Evolutionary conservation across 129 eudicot genomes (phyloP), one percentile per base, ranked within the genome.

Genomic region (Flaveria trinervia): DNA sequence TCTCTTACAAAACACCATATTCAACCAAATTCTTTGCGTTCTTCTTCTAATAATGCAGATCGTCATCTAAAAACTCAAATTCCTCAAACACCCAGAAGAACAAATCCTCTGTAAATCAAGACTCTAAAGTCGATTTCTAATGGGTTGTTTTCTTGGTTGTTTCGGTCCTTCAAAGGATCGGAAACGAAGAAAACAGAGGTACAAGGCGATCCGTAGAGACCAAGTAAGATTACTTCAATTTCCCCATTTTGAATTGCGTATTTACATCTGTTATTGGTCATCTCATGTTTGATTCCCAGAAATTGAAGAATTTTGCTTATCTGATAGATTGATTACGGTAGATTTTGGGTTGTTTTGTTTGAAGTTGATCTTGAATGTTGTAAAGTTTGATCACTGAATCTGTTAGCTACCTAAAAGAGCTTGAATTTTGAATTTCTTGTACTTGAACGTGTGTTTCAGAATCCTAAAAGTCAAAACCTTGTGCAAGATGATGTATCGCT

Each of bases 141-240:
- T 94, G 98, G 97, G 98, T n/a, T 94, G 98, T 85, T 94, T 94
- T 89, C 96, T 89, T 71, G 96, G 90, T 33, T 94, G 98, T 76
- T 94, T 94, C 52, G 98, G 98, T 72, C 70, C 92, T 69, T 85
- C 83, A 2, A 90, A 89, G 81, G 88, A 87, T 20, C 74, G 45
- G 1, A 90, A 73, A 57, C 85, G 86, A 56, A 83, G 86, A 33
- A 87, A 81, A 56, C 81, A 74, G 81, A 84, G 78, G 75, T 71
- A 66, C 85, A 85, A 82, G 65, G 80, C 67, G 25, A 81, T 81
- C 62, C 84, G 89, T 55, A 77, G 83, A 75, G 78, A 82, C 23
- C 98, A 81, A 65, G 98, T 90, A 84, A 85, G 86, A 49, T 45
- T 45, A 7, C 3, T n/a, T 73, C 51, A 49, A 13, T 20, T 76